Base-by-base conservation (phyloP, 2,329 filamentous ascomycete genomes). In the Apiospora kogelbergensis region DNA sequence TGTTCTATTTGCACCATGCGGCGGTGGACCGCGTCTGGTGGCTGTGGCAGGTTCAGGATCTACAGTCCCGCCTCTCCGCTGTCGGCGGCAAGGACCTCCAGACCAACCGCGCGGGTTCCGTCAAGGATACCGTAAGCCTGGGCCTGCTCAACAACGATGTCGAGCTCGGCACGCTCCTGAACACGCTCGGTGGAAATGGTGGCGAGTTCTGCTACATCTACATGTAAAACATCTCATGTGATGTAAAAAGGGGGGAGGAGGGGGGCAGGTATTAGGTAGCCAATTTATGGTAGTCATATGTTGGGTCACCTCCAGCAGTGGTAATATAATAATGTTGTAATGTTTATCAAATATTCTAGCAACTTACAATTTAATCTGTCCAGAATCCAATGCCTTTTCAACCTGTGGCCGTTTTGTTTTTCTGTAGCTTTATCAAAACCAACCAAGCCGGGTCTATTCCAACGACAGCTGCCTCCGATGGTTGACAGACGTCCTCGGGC, bases 201-300 rank as follows among this genome's bases (percentile, higher is more conserved):
- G 75, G 75, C 0, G 74, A 73, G 5, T 76, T 77, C 65, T 79
- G 75, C 48, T 78, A 77, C 45, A 71, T 71, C 0, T 79, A 76
- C 68, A 57, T 70, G n/a, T 73, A 63, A 42, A 42, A 42, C 2
- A 68, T 17, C 37, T 13, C 9, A 9, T 17, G 24, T 20, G 40
- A 42, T 15, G 37, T 15, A 15, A n/a, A n/a, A n/a, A n/a, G n/a
- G 48, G 33, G 30, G 15, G 30, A 33, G 20, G 48, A n/a, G n/a
- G n/a, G n/a, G n/a, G n/a, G n/a, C n/a, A n/a, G n/a, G n/a, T n/a
- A n/a, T 57, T 57, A 57, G 26, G 48, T 33, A 30, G 24, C 26
- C 26, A n/a, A n/a, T 33, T 60, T 60, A 57, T n/a, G 26, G 48
- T 33, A 33, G 26, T 33, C 26, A 33, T 33, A 15, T 60, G 48